A percentile compares a stretch with the other conserved stretches of the same genome.
These are phyloP conservation scores for Raffaelea ambrosiae DNA, from an alignment of 2,329 filamentous ascomycete genomes.

Conservation along the genomic window DNA sequence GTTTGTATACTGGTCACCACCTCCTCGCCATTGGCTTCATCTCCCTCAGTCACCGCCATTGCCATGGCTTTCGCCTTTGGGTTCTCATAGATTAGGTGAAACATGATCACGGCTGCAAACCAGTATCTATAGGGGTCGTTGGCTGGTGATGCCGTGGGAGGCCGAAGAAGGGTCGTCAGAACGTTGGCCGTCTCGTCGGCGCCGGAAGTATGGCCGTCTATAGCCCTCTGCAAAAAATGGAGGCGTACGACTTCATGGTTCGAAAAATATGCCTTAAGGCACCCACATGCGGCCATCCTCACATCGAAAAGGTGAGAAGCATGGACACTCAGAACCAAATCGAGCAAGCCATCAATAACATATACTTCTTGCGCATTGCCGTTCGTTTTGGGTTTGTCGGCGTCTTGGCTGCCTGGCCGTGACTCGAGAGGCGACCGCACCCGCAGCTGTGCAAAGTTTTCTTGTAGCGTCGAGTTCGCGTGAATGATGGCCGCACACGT, in stretches of 20 bases:
- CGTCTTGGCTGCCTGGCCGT: conserved; percentile 11
- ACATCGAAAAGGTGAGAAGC: conserved; percentile 65
- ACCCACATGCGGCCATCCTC: conserved; percentile 77
- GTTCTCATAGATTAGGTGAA: conserved; percentile 79
- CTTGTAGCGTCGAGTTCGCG: conserved; percentile 71
- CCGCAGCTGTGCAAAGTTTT: conserved; percentile 79
- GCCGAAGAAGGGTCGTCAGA: conserved; percentile 68
- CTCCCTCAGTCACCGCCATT: conserved; percentile 79
- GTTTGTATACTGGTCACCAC: conserved; percentile 90
- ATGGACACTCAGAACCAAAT: conserved; percentile 65
- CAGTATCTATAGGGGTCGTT: conserved; percentile 80
- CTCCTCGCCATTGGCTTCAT: conserved; percentile 83
- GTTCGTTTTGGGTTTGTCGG: conserved; percentile 26
- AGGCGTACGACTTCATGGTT: conserved; percentile 71
- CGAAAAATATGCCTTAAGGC: conserved; percentile 86
- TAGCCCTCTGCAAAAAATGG: conserved; percentile 82
- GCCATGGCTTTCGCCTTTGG: conserved; percentile 68
- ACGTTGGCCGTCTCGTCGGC: conserved; percentile 82
- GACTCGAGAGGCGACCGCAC: conserved; percentile 53
- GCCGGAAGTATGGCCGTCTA: conserved; percentile 73
- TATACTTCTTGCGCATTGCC: conserved; percentile 56
- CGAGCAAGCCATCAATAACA: conserved; percentile 87
- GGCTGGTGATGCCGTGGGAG: conserved; percentile 50
- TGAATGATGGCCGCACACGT: conserved; percentile 85
- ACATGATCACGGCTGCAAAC: conserved; percentile 80